Base-by-base conservation (phyloP, 164 flowering plant genomes). In the Tetracentron sinense region DNA sequence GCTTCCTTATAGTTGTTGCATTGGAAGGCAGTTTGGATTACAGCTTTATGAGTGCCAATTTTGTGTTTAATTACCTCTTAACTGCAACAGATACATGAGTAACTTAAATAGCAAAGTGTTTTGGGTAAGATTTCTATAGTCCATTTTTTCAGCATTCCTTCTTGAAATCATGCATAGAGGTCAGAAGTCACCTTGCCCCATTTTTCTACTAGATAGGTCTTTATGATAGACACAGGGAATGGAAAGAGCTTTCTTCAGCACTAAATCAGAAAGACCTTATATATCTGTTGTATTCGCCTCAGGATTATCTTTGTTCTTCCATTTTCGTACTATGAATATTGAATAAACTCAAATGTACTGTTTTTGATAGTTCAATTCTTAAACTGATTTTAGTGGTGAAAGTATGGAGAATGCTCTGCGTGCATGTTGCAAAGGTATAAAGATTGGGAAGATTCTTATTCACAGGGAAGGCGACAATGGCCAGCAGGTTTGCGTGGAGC, bases 341-440 rank as follows among this genome's bases (percentile, higher is more conserved):
- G n/a, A n/a, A n/a, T n/a, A 22, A 47, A 7, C 55, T 46, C 23
- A 44, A 66, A 29, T 60, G 5, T 60, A 7, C 29, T 10, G n/a
- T n/a, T 38, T 67, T 22, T 59, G 19, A 21, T 68, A 20, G 52
- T 6, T 1, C 6, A 46, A 51, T 38, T 61, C 3, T 49, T 38
- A 35, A 17, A 21, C 42, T 67, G 38, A 35, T 60, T 19, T 57
- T 69, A 94, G 99, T 81, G 99, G 99, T 54, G 99, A 94, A 77
- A 94, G 99, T 66, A 94, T 94, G 99, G 99, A 94, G 74, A 94
- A 94, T 74, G 99, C 97, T 56, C 70, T 91, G 67, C 85, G 99
- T 31, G 99, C 99, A 47, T 94, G 99, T 69, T 94, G 99, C 72
- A 94, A 91, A 76, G 97, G 99, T 42, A 94, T 94, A 69, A 94